A percentile compares a stretch with the other conserved stretches of the same genome.
Conservation (phyloP, 139 green algal species). For the Mychonastes homosphaera region DNA sequence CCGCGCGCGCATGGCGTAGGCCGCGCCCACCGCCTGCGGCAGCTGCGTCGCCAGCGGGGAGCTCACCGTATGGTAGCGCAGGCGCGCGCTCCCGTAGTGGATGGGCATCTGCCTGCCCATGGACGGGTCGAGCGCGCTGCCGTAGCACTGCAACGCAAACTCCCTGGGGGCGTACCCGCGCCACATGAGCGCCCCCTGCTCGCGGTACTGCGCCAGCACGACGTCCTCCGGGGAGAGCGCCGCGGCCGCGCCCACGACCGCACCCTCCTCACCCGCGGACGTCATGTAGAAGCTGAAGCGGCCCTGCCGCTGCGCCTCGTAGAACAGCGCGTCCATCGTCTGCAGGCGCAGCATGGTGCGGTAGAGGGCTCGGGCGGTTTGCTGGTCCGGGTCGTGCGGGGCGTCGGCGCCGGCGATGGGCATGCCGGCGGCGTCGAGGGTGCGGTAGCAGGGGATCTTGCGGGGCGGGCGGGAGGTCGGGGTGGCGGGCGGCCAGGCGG, state of each 20-base stretch:
- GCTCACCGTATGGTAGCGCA: constrained; percentile 84
- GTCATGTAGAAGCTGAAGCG: constrained; percentile 95
- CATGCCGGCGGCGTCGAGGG: constrained; percentile 38
- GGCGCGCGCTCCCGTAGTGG: constrained; percentile 72
- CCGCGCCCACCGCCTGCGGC: constrained; percentile 83
- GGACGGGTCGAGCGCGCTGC: constrained; percentile 61
- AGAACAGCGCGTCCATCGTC: constrained; percentile 81
- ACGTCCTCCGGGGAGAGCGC: constrained; percentile 58
- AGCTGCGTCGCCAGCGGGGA: constrained; percentile 86
- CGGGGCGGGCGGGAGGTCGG: too few relatives aligned
- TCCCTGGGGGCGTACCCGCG: constrained; percentile 67
- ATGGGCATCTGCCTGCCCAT: constrained; percentile 94
- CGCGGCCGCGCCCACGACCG: constrained; percentile 66
- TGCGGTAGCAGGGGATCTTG: constrained; percentile 53
- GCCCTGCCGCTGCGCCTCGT: constrained; percentile 89
- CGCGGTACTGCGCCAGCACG: constrained; percentile 85
- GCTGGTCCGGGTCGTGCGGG: constrained; percentile 29
- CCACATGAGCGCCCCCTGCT: constrained; percentile 88
- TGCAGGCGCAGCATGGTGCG: constrained; percentile 29
- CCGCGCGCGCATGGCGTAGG: constrained; percentile 74
- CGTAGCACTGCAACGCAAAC: constrained; percentile 74
- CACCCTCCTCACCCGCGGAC: constrained; percentile 75
- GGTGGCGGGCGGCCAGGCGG: not conserved
- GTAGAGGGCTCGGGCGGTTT: constrained; percentile 29
- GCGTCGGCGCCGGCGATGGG: constrained; percentile 28